Percentiles rank a stretch among this genome's conserved stretches.
Conservation (phyloP, 2,329 filamentous ascomycete species). For the Hortaea sp. region DNA sequence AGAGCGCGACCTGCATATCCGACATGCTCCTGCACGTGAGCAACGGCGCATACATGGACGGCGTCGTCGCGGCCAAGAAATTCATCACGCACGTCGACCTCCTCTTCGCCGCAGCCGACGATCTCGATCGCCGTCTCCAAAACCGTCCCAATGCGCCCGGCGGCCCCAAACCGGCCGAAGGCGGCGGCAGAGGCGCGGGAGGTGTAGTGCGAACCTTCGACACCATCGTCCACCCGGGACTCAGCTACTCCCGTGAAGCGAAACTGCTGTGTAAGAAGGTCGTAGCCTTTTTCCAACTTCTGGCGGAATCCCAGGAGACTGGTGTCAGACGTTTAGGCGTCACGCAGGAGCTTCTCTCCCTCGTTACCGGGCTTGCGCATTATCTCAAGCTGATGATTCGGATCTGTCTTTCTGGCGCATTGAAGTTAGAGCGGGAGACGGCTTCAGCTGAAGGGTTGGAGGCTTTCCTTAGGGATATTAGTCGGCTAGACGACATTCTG, state of each 20-base stretch:
- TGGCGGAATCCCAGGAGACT: constrained; percentile 89
- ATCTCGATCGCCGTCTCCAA: constrained; percentile 65
- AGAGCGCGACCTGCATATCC: constrained; percentile 93
- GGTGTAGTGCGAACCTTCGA: constrained; percentile 23
- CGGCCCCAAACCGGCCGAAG: neutral
- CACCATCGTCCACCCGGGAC: constrained; percentile 43
- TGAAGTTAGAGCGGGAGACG: constrained; percentile 82
- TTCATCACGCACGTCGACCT: constrained; percentile 96
- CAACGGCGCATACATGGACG: constrained; percentile 92
- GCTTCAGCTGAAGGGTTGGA: constrained; percentile 64
- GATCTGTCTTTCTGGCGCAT: constrained; percentile 86
- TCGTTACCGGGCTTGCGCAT: constrained; percentile 91
- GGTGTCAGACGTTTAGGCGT: constrained; percentile 86
- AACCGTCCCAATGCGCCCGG: constrained; percentile 29
- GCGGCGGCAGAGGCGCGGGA: constrained; percentile 8
- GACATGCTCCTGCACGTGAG: constrained; percentile 98
- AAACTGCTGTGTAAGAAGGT: constrained; percentile 99
- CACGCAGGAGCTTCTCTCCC: constrained; percentile 92
- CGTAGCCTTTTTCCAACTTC: constrained; percentile 88
- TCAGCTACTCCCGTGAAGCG: constrained; percentile 90
- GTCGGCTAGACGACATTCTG: constrained; percentile 69
- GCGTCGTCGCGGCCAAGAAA: constrained; percentile 85
- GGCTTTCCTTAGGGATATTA: constrained; percentile 72
- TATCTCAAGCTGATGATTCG: constrained; percentile 96
- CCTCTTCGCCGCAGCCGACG: constrained; percentile 78